Conservation (phyloP, 208 protist species). For the Trypanosoma cruzi region DNA sequence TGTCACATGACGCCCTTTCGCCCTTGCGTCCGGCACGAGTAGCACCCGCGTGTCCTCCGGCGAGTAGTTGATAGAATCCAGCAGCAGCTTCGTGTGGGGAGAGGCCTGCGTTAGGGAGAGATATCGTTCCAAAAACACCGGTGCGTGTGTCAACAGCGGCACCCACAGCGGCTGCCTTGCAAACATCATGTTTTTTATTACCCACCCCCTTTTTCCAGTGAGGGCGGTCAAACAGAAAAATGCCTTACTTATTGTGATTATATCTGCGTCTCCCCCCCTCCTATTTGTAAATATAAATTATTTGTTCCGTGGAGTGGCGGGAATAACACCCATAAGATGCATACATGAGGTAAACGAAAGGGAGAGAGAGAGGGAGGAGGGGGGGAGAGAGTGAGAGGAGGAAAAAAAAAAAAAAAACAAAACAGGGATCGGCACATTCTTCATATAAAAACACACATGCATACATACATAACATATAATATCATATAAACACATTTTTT, state of each 20-base stretch:
- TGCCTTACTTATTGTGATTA: neutral
- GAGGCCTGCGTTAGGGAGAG: slow-evolving; percentile 36
- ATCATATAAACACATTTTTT: too few relatives aligned
- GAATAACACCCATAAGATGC: too few relatives aligned
- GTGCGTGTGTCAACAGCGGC: slow-evolving; percentile 49
- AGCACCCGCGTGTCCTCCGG: slow-evolving; percentile 47
- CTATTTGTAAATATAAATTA: too few relatives aligned
- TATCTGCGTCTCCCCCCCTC: too few relatives aligned
- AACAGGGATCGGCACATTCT: neutral
- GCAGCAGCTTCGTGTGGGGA: slow-evolving; percentile 38
- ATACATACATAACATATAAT: neutral
- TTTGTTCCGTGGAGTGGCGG: too few relatives aligned
- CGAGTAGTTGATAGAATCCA: slow-evolving; percentile 28
- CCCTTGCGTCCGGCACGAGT: slow-evolving; percentile 30
- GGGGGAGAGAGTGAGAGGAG: neutral
- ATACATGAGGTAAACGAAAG: too few relatives aligned
- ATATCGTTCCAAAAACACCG: slow-evolving; percentile 41
- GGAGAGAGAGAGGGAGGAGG: too few relatives aligned
- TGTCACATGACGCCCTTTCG: neutral
- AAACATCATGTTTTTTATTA: slow-evolving; percentile 45
- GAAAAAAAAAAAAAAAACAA: neutral
- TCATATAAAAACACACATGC: neutral
- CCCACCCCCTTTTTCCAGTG: neutral
- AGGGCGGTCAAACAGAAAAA: neutral
- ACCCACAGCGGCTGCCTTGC: slow-evolving; percentile 59